A percentile compares a stretch with the other conserved stretches of the same genome.
Conservation (phyloP, 2,329 filamentous ascomycete genomes). For the Hypoxylon sp. region DNA sequence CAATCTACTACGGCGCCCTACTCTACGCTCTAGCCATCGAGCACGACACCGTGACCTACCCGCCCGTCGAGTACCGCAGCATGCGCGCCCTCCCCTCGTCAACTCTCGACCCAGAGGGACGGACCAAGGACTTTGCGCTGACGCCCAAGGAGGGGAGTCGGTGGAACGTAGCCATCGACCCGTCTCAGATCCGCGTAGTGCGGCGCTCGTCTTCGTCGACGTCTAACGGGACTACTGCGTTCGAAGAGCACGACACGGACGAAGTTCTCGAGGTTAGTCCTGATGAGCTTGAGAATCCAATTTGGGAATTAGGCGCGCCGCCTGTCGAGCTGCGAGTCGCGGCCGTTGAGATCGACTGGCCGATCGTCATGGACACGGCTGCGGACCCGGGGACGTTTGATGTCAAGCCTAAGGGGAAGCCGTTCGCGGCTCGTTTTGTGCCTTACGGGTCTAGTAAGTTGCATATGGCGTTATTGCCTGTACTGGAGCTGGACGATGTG, state of each 20-base stretch:
- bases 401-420: slow-evolving; percentile 33
- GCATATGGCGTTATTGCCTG: slow-evolving; percentile 51
- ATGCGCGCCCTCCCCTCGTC: slow-evolving; percentile 29
- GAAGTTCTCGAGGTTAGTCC: slow-evolving; percentile 17
- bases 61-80: slow-evolving; percentile 42
- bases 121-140: slow-evolving; percentile 43
- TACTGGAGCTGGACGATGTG: slow-evolving; percentile 41
- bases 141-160: slow-evolving; percentile 33
- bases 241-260: slow-evolving; percentile 4
- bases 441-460: slow-evolving; percentile 51
- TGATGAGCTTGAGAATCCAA: slow-evolving; percentile 41
- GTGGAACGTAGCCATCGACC: slow-evolving; percentile 51
- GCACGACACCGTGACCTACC: slow-evolving; percentile 29
- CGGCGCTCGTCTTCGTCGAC: neutral
- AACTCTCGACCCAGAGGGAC: slow-evolving; percentile 40
- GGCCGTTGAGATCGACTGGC: slow-evolving; percentile 50
- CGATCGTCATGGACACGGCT: slow-evolving; percentile 43
- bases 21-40: slow-evolving; percentile 50
- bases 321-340: slow-evolving; percentile 48
- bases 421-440: slow-evolving; percentile 49
- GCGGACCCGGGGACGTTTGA: slow-evolving; percentile 44
- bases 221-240: slow-evolving; percentile 4
- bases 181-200: slow-evolving; percentile 45
- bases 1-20: slow-evolving; percentile 48
- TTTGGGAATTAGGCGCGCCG: slow-evolving; percentile 49